Evolutionary conservation across 768 basidiomycete species (phyloP), one percentile per base, ranked within the genome.

Genomic region (Lenzites betulinus): DNA sequence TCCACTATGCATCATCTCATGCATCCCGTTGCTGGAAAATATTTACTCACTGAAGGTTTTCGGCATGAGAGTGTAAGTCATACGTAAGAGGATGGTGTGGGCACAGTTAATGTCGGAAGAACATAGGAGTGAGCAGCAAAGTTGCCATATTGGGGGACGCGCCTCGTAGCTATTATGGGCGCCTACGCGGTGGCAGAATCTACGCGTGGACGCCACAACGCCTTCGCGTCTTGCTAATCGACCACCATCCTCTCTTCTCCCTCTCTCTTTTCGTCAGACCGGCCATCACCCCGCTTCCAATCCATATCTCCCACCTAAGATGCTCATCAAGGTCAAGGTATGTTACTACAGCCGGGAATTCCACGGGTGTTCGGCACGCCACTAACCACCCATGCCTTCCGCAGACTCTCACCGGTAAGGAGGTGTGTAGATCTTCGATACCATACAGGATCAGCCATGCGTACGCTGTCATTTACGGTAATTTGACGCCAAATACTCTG

Each of bases 401-500:
- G 15, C 41, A 98, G 95, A 96, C 94, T 48, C 83, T 98, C 42
- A 98, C 96, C 49, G 96, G 96, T 63, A 98, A 97, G 77, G 96
- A 98, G 87, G 96, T 95, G 70, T 60, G 69, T 64, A 53, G 50
- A 53, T 57, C 56, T 30, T n/a, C 15, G 48, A 15, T 15, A 51
- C 33, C 23, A 42, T 36, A 15, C 35, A 33, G 8, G 6, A 3
- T 18, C 9, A 1, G 2, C 30, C 4, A 36, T 3, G 38, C 22
- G 28, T 2, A 22, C 18, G 11, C 18, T 12, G 3, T 3, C 9
- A 26, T 54, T 38, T 16, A 54, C 39, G 26, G 35, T 41, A 7
- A 18, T 30, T 13, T 53, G 38, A 39, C 15, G n/a, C 35, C 20
- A 13, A 7, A 12, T 1, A 8, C 18, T 42, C 16, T 59, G 23